These are phyloP conservation scores for Gomphus sp. DNA, from an alignment of 1,284 basidiomycete genomes.

Conservation along the genomic window DNA sequence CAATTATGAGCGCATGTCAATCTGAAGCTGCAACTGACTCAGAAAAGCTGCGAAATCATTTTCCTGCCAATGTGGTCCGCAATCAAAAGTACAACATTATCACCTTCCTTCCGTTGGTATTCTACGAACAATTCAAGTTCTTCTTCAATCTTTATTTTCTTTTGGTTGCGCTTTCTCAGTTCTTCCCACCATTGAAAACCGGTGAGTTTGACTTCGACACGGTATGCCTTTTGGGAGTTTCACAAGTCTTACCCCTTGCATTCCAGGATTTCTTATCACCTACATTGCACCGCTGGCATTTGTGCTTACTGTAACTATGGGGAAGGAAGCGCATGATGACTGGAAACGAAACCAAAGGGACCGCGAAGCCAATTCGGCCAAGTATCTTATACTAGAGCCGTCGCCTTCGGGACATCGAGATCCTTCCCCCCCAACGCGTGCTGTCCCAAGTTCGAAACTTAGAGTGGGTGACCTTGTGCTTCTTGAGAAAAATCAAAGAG, in stretches of 20 bases:
- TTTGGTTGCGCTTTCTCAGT: constrained; percentile 92
- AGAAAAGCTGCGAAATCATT: constrained; percentile 64
- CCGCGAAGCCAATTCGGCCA: constrained; percentile 88
- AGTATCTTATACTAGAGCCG: constrained; percentile 75
- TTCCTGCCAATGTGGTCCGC: constrained; percentile 81
- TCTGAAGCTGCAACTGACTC: constrained; percentile 1
- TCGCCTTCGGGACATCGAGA: constrained; percentile 24
- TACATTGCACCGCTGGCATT: constrained; percentile 96
- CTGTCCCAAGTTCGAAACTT: constrained; percentile 81
- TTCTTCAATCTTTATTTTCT: constrained; percentile 99
- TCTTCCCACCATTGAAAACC: constrained; percentile 93
- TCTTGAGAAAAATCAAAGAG: constrained; percentile 94
- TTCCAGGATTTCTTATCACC: constrained; percentile 84
- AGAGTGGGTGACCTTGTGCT: constrained; percentile 89
- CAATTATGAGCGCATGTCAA: background rate
- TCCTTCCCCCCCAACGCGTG: constrained; percentile 49
- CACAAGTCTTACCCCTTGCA: background rate
- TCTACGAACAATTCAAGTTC: constrained; percentile 99
- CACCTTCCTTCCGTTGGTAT: constrained; percentile 91
- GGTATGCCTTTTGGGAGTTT: too few species aligned
- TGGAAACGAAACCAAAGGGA: constrained; percentile 90
- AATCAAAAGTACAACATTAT: constrained; percentile 98
- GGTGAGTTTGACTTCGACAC: constrained; percentile 37
- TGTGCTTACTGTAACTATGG: constrained; percentile 91
- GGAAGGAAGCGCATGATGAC: constrained; percentile 98